phyloP scores from a whole-genome alignment of 495 filamentous ascomycete species.

The Chaetomium tenue region DNA sequence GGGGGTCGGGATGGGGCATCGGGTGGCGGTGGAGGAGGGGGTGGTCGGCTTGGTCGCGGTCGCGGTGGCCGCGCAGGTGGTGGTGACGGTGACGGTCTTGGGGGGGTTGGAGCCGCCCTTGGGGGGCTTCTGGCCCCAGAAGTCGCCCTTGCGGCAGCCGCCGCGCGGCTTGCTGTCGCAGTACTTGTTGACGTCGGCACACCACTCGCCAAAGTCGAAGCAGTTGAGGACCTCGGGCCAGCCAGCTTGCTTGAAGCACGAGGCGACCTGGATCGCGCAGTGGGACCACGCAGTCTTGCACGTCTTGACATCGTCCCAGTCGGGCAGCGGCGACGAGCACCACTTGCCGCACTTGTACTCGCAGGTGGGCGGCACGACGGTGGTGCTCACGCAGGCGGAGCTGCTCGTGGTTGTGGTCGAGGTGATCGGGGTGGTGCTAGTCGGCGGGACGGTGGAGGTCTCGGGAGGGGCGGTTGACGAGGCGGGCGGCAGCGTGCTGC shows the following conservation, averaged over 20 bases:
- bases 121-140: conserved; percentile 41
- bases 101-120: conserved; percentile 32
- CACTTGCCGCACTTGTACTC: conserved; percentile 53
- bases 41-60: conserved; percentile 29
- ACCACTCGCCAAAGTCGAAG: conserved; percentile 48
- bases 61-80: conserved; percentile 30
- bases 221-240: conserved; percentile 48
- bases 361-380: conserved; percentile 44
- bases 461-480: conserved; percentile 14
- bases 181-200: conserved; percentile 38
- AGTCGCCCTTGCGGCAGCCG: conserved; percentile 35
- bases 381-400: conserved; percentile 42
- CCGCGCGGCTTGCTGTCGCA: conserved; percentile 32
- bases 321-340: conserved; percentile 50
- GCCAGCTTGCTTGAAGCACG: conserved; percentile 50
- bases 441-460: conserved; percentile 22
- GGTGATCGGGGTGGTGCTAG: conserved; percentile 27
- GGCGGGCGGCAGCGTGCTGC: conserved; percentile 22
- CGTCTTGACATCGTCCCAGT: conserved; percentile 39
- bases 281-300: conserved; percentile 40
- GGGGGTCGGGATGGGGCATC: conserved; percentile 43
- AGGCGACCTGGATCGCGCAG: conserved; percentile 46
- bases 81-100: conserved; percentile 32
- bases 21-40: conserved; percentile 28
- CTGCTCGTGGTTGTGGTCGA: conserved; percentile 38